Conservation (phyloP, 495 filamentous ascomycete species). For the Hypomontagnella submonticulosa region DNA sequence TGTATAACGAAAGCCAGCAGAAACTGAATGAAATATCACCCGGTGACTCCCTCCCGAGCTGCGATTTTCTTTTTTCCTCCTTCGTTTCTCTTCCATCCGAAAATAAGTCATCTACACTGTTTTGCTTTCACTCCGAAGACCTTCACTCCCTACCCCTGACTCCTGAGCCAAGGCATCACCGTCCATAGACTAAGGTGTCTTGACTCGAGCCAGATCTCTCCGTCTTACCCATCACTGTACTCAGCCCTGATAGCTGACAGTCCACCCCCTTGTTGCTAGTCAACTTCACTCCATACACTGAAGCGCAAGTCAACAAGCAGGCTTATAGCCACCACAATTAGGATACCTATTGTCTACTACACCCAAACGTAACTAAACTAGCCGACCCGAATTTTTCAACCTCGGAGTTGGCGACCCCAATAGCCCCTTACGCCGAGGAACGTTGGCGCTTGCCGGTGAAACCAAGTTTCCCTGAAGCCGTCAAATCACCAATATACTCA, state of each 20-base stretch:
- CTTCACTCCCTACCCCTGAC: conserved; percentile 33
- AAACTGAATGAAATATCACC: conserved; percentile 60
- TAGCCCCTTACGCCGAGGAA: conserved; percentile 13
- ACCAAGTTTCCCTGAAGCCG: conserved; percentile 9
- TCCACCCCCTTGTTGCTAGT: background rate
- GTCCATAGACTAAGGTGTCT: conserved; percentile 20
- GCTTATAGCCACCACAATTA: too few species aligned
- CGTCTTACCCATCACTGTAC: background rate
- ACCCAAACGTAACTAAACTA: conserved; percentile 9
- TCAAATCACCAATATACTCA: conserved; percentile 19
- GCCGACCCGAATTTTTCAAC: conserved; percentile 5
- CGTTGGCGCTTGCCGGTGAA: conserved; percentile 33
- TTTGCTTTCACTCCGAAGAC: conserved; percentile 29
- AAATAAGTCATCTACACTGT: conserved; percentile 9
- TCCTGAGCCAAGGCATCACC: conserved; percentile 41
- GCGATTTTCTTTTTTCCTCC: conserved; percentile 42
- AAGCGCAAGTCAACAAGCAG: background rate
- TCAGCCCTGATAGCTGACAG: conserved; percentile 12
- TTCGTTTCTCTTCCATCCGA: conserved; percentile 42
- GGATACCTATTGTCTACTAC: background rate
- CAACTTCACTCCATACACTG: background rate
- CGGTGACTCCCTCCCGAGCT: conserved; percentile 60
- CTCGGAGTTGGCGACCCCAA: conserved; percentile 26
- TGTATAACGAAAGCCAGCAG: conserved; percentile 32
- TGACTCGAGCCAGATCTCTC: conserved; percentile 21